Conservation (phyloP, 495 filamentous ascomycete species). For the Lepidopterella palustris region DNA sequence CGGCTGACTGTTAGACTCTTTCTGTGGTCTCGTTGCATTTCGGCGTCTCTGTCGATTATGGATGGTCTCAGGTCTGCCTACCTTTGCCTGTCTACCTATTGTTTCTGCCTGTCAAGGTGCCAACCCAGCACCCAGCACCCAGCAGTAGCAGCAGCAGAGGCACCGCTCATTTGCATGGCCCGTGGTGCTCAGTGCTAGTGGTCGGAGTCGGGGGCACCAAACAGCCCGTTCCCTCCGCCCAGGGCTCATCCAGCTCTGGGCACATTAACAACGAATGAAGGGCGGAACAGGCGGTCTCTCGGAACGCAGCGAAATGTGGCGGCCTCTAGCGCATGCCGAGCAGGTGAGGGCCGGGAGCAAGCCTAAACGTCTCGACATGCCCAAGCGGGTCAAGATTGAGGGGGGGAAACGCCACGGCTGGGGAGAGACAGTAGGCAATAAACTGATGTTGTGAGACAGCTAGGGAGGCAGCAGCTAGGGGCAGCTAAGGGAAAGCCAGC, state of each 20-base stretch:
- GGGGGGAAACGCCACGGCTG: background rate
- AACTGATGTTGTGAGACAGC: slow-evolving; percentile 1
- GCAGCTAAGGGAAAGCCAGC: no score
- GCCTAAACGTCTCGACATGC: slow-evolving; percentile 25
- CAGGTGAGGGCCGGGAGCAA: background rate
- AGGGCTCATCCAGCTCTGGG: background rate
- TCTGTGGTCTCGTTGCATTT: background rate
- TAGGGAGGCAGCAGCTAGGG: background rate
- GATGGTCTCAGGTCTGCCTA: no score
- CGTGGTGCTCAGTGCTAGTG: no score
- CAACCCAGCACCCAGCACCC: no score
- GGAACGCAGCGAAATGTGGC: slow-evolving; percentile 20
- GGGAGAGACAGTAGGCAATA: background rate
- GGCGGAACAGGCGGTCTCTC: background rate
- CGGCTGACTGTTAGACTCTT: no score
- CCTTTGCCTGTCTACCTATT: background rate
- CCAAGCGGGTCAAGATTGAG: slow-evolving; percentile 3
- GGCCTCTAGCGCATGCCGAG: slow-evolving; percentile 1
- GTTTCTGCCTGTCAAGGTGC: no score
- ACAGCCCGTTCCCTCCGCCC: slow-evolving; percentile 21
- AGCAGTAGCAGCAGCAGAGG: no score
- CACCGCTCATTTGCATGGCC: no score
- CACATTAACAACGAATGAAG: background rate
- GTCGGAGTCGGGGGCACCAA: slow-evolving; percentile 23
- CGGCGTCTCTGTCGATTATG: background rate